Evolutionary conservation across 306 rosid genomes (phyloP), one percentile per base, ranked within the genome.

Genomic region (Cicer arietinum): DNA sequence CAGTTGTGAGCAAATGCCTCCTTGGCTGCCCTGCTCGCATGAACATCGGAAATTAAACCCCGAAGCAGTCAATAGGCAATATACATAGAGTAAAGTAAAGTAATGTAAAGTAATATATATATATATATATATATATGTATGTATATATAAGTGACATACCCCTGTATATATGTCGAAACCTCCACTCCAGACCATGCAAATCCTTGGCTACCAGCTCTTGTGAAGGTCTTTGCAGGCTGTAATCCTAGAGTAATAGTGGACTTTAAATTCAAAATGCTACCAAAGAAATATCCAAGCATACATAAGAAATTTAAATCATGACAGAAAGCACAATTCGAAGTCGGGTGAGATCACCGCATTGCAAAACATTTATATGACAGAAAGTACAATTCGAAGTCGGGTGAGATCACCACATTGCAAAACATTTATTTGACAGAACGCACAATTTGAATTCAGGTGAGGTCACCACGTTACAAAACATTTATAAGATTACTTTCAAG

Each of bases 121-220:
- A 14, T 14, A 14, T 14, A 14, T 14, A 14, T 14, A 14, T 22
- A 22, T 22, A 22, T 22, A 22, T 22, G 2, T 1, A 22, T 22
- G 2, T 22, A 22, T 22, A n/a, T 30, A 60, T 12, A 39, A 42
- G 20, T 18, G 20, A 30, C 63, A 60, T 85, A 95, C 99, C 99
- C 76, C 99, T 77, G 74, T 89, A 95, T 63, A 95, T 95, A 78
- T 95, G 99, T 12, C 99, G 87, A 85, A 95, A 95, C 88, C 46
- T 90, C 99, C 99, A 95, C 57, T 95, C 96, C 22, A 81, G 71
- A 42, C 99, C 99, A 74, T 88, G 98, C 71, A 95, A 85, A 84
- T 95, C 99, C 92, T 90, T 95, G 2, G 99, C 99, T 22, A 92
- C 90, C 9, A 95, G 98, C 84, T 95, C 99, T 76, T 95, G 99